These are phyloP conservation scores for Aspergillus latus DNA, from an alignment of 2,329 filamentous ascomycete genomes.

Conservation along the genomic window DNA sequence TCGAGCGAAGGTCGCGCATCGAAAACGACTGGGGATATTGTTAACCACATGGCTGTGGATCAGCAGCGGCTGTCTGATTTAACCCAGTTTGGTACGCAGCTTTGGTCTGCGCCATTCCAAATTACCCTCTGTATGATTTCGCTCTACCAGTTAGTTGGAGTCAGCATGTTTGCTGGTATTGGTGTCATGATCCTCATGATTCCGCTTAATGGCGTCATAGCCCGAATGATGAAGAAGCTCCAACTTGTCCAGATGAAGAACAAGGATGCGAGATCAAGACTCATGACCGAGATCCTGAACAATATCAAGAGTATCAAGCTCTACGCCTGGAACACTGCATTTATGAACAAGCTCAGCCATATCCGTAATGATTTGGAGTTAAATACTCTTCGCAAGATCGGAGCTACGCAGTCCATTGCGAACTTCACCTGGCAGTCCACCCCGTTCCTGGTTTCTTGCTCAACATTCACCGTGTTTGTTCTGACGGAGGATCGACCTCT, in stretches of 20 bases:
- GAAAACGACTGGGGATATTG: conserved; percentile 95
- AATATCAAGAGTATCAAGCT: conserved; percentile 99
- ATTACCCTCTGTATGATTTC: conserved; percentile 95
- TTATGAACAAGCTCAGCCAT: conserved; percentile 95
- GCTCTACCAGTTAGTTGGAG: conserved; percentile 89
- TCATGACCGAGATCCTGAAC: conserved; percentile 97
- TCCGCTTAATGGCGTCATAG: conserved; percentile 89
- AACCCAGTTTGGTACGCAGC: conserved; percentile 89
- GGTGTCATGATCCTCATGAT: conserved; percentile 97
- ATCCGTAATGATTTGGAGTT: conserved; percentile 95
- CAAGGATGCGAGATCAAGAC: conserved; percentile 86
- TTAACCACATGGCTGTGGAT: conserved; percentile 99
- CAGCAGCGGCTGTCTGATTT: conserved; percentile 93
- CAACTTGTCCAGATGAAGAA: conserved; percentile 99
- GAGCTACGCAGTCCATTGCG: conserved; percentile 86
- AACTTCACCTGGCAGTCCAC: conserved; percentile 99
- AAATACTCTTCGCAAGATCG: conserved; percentile 93
- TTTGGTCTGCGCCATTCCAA: conserved; percentile 97
- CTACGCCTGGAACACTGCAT: conserved; percentile 94
- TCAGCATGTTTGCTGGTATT: conserved; percentile 93
- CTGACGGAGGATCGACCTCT: conserved; percentile 76
- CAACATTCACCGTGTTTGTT: conserved; percentile 93
- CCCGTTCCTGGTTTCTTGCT: conserved; percentile 95
- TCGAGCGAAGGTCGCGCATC: conserved; percentile 88
- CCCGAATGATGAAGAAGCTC: conserved; percentile 86